phyloP scores from a whole-genome alignment of 805 yeast species.

The Yarrowia sp. region DNA sequence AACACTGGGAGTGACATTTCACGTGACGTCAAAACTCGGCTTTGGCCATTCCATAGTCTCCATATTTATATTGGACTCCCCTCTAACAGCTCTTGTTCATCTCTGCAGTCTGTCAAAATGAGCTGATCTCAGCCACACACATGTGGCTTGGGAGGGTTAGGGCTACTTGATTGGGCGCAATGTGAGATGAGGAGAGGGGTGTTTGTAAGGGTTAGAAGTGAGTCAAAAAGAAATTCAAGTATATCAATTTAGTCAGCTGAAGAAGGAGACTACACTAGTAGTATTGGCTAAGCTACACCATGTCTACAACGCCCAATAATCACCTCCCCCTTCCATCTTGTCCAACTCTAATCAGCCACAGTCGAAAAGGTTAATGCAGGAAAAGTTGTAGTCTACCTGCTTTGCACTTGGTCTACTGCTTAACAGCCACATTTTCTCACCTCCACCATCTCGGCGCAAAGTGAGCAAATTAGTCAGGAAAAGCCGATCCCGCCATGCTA shows the following conservation, averaged over 20 bases:
- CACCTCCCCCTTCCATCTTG: no score
- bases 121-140: slow-evolving; percentile 25
- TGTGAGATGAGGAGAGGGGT: background rate
- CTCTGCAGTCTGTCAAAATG: background rate
- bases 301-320: no score
- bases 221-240: background rate
- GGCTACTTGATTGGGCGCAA: slow-evolving; percentile 18
- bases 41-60: no score
- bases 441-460: background rate
- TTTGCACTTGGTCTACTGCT: background rate
- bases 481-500: background rate
- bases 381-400: slow-evolving; percentile 12
- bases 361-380: background rate
- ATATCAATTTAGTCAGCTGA: no score
- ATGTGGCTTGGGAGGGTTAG: slow-evolving; percentile 18
- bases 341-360: slow-evolving; percentile 25
- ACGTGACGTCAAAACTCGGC: no score
- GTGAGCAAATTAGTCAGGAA: slow-evolving; percentile 34
- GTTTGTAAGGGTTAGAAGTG: no score
- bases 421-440: slow-evolving; percentile 20
- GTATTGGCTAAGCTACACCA: background rate
- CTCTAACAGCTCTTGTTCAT: no score
- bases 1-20: background rate
- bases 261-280: no score
- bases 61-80: no score